Evolutionary conservation across 1,139 yeast species (phyloP).

Genomic region (Yamadazyma conglobata): DNA sequence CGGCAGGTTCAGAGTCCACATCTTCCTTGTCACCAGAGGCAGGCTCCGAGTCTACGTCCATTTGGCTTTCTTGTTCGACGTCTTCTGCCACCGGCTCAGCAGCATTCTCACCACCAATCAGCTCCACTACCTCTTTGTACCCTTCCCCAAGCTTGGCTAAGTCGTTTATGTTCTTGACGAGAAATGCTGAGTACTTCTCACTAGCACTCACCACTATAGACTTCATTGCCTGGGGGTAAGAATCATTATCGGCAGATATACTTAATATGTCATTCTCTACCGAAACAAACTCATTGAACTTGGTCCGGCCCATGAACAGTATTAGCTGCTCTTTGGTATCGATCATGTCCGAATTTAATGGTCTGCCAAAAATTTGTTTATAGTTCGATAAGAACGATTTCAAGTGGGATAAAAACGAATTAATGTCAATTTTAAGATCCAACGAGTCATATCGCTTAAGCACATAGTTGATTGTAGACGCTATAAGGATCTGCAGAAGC

Average conservation of each 20-base stretch:
- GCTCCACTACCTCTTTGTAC: too few relatives aligned
- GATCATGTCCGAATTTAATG: conserved; percentile 8
- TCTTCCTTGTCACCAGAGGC: too few relatives aligned
- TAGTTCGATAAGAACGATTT: conserved; percentile 8
- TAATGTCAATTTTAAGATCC: conserved; percentile 12
- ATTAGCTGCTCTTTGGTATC: conserved; percentile 10
- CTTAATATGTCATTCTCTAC: conserved; percentile 12
- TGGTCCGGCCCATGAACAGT: conserved; percentile 6
- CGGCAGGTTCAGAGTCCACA: conserved; percentile 6
- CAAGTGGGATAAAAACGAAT: conserved; percentile 12
- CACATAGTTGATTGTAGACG: conserved; percentile 27
- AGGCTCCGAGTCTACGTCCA: too few relatives aligned
- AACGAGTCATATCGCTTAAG: conserved; percentile 17
- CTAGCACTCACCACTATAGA: conserved; percentile 25
- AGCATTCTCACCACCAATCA: conserved; percentile 1
- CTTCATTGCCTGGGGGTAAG: conserved; percentile 19
- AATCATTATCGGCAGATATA: conserved; percentile 11
- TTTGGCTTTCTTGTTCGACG: conserved; percentile 1
- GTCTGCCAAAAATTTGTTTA: conserved; percentile 13
- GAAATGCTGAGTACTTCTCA: conserved; percentile 21
- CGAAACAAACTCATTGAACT: conserved; percentile 10
- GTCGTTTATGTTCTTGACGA: conserved; percentile 29
- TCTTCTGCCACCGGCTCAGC: conserved; percentile 2
- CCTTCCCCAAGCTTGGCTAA: conserved; percentile 16
- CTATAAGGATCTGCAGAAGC: conserved; percentile 24